Percentiles rank a stretch among this genome's conserved stretches.
These are phyloP conservation scores for Tricholoma matsutake DNA, from an alignment of 768 basidiomycete species.

Conservation along the genomic window DNA sequence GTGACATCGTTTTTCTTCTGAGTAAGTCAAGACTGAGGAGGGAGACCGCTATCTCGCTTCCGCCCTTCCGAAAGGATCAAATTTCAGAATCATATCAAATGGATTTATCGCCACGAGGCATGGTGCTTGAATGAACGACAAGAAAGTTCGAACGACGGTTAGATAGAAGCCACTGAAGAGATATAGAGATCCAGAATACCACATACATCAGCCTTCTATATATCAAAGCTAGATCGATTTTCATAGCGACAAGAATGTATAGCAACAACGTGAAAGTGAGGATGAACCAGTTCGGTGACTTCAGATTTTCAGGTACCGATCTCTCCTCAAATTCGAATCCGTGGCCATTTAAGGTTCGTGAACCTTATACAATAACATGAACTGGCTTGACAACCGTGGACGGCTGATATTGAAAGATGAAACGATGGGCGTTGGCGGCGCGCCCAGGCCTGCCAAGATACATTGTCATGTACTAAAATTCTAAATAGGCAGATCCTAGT, in stretches of 20 bases:
- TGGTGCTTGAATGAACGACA: background rate
- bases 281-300: background rate
- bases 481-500: no score
- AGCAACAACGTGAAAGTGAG: no score
- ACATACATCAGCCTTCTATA: background rate
- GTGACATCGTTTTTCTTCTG: background rate
- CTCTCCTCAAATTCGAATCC: background rate
- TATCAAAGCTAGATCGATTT: background rate
- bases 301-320: conserved; percentile 8
- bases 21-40: background rate
- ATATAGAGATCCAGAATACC: background rate
- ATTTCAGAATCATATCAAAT: conserved; percentile 10
- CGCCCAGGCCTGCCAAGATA: background rate
- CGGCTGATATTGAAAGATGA: background rate
- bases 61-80: conserved; percentile 1
- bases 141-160: no score
- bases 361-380: background rate
- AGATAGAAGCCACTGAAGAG: background rate
- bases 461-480: no score
- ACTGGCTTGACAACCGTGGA: background rate
- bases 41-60: conserved; percentile 7
- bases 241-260: no score
- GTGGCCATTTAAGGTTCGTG: conserved; percentile 2
- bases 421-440: background rate
- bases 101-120: conserved; percentile 19